A percentile compares a stretch with the other conserved stretches of the same genome.
Evolutionary conservation across 495 filamentous ascomycete species (phyloP).

Genomic region (Niebla homalea): DNA sequence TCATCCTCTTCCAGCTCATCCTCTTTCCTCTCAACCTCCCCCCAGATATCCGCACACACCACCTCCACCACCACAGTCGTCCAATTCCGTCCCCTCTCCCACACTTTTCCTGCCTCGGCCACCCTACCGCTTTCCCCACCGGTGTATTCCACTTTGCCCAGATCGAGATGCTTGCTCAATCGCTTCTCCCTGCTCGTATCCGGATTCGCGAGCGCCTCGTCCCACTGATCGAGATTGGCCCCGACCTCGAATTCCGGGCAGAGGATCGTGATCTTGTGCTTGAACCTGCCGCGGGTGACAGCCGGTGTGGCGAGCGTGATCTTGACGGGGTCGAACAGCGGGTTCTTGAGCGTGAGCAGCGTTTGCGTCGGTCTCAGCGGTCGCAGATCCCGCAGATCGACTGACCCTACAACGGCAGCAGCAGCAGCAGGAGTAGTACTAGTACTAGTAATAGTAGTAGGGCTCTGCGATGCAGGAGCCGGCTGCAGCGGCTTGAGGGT

Average conservation of each 20-base stretch:
- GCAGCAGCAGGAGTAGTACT: too few species aligned
- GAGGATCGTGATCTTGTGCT: slow-evolving; percentile 74
- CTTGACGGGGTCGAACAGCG: slow-evolving; percentile 78
- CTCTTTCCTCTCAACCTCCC: slow-evolving; percentile 18
- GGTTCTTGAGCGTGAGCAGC: slow-evolving; percentile 80
- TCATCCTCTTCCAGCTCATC: slow-evolving; percentile 51
- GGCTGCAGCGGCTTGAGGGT: slow-evolving; percentile 51
- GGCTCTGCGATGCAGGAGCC: slow-evolving; percentile 14
- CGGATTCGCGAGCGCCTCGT: slow-evolving; percentile 58
- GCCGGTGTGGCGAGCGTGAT: slow-evolving; percentile 79
- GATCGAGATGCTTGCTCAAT: slow-evolving; percentile 25
- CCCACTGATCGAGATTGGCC: slow-evolving; percentile 90
- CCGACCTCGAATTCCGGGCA: slow-evolving; percentile 93
- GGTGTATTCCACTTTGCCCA: slow-evolving; percentile 26
- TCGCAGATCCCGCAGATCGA: slow-evolving; percentile 38
- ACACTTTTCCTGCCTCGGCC: slow-evolving; percentile 85
- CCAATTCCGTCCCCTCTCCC: slow-evolving; percentile 92
- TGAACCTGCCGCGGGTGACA: slow-evolving; percentile 62
- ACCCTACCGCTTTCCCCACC: slow-evolving; percentile 38
- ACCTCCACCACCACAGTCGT: slow-evolving; percentile 85
- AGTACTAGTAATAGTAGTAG: too few species aligned
- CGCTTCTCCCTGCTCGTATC: slow-evolving; percentile 9
- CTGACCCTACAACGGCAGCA: slow-evolving; percentile 12
- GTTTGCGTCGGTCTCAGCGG: slow-evolving; percentile 65
- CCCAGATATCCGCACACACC: slow-evolving; percentile 46